Evolutionary conservation across 1,284 basidiomycete species (phyloP).

Genomic region (Gomphus bonarii): DNA sequence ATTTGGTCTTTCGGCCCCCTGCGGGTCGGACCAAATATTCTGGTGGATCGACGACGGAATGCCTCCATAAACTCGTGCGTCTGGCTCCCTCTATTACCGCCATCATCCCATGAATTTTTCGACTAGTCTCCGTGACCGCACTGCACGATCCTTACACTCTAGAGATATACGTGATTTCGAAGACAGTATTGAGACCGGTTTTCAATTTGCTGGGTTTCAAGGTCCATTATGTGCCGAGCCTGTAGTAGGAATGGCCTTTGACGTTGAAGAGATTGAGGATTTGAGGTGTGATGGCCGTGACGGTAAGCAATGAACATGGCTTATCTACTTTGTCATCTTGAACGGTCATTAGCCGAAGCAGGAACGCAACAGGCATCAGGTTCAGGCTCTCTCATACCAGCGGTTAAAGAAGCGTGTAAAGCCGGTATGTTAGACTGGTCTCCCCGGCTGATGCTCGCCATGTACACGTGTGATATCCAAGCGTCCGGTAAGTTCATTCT

Average conservation of each 20-base stretch:
- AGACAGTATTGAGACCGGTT: slow-evolving; percentile 82
- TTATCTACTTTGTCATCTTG: background rate
- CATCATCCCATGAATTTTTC: background rate
- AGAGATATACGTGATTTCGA: slow-evolving; percentile 52
- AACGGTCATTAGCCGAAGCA: slow-evolving; percentile 11
- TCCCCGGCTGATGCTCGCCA: slow-evolving; percentile 91
- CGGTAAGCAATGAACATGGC: slow-evolving; percentile 51
- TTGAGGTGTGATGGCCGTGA: slow-evolving; percentile 52
- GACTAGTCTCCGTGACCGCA: slow-evolving; percentile 5
- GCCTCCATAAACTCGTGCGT: slow-evolving; percentile 43
- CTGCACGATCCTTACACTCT: background rate
- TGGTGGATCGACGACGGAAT: slow-evolving; percentile 62
- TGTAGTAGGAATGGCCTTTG: slow-evolving; percentile 87
- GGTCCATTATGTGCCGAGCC: slow-evolving; percentile 96
- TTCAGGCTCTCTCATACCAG: slow-evolving; percentile 83
- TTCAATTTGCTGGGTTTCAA: slow-evolving; percentile 89
- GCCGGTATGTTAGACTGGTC: slow-evolving; percentile 94
- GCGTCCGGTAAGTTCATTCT: slow-evolving; percentile 68
- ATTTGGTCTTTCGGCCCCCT: slow-evolving; percentile 94
- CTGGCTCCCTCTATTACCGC: background rate
- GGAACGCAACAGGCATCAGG: slow-evolving; percentile 71
- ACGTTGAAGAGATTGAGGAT: slow-evolving; percentile 70
- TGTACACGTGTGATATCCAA: slow-evolving; percentile 99
- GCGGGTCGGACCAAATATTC: slow-evolving; percentile 75
- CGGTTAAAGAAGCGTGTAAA: slow-evolving; percentile 82